Evolutionary conservation across 2,329 filamentous ascomycete species (phyloP), one percentile per base, ranked within the genome.

Genomic region (Alternaria consortialis): DNA sequence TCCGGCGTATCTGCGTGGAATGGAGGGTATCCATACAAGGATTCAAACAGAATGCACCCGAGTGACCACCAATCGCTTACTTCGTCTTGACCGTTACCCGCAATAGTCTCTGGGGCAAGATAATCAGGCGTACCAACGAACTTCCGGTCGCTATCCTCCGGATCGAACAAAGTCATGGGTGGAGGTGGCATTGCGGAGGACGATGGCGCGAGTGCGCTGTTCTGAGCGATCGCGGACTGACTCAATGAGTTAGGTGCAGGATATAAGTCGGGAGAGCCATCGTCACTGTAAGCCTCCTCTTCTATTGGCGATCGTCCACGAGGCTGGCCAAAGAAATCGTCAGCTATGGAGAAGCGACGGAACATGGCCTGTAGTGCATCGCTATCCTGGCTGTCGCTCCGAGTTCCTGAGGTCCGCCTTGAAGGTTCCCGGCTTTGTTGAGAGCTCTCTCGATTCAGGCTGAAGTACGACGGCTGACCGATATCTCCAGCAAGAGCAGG

Each of bases 21-120:
- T 0, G 95, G 95, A 1, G 95, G 95, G 59, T 92, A 90, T 1
- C 95, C 95, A 74, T 92, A 98, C 2, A 99, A 82, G 68, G 97
- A 97, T 74, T 99, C 95, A 72, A 97, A 99, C 79, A 98, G 83
- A 70, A 99, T 98, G 77, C 96, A 99, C 1, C 95, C 95, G n/a
- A 99, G 86, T 23, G 95, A 98, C 95, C 95, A 99, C 95, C 95
- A 99, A 88, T 99, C 95, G 75, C 95, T 98, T 68, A 94, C 95
- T 78, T 98, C 94, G 74, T 99, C 95, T 78, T 99, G 95, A 2
- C 94, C 93, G 67, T 93, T 89, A 51, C 96, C 95, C 67, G 93
- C 94, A 74, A 99, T 97, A 0, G 96, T 99, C 77, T 99, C 96
- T 0, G 95, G 95, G 0, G 95, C 95, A 13, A 99, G 86, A 75